Evolutionary conservation across 2,329 filamentous ascomycete species (phyloP).

Genomic region (Aureobasidium sp.): DNA sequence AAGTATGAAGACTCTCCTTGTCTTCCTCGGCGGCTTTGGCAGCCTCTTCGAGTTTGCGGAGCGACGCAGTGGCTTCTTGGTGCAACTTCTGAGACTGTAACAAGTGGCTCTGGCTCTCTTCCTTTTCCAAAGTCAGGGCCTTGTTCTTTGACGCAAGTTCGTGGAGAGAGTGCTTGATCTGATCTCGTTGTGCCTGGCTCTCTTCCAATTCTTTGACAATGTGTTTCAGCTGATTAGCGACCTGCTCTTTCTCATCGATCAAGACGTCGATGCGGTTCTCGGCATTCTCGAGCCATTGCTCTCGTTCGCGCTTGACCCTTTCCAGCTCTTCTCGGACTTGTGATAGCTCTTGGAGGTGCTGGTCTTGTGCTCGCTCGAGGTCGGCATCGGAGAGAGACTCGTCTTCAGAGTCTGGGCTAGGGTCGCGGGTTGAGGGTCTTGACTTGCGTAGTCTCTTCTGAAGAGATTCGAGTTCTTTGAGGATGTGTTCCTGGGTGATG

Average conservation of each 20-base stretch:
- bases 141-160: constrained; percentile 6
- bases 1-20: not conserved
- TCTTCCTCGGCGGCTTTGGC: not conserved
- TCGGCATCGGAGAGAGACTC: constrained; percentile 15
- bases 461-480: constrained; percentile 19
- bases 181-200: constrained; percentile 20
- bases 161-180: constrained; percentile 15
- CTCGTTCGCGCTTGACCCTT: constrained; percentile 25
- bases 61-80: not conserved
- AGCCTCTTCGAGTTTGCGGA: constrained; percentile 2
- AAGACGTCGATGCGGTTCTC: constrained; percentile 29
- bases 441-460: constrained; percentile 16
- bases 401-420: constrained; percentile 13
- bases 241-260: constrained; percentile 26
- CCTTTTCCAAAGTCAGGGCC: constrained; percentile 5
- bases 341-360: constrained; percentile 16
- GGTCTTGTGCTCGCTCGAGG: constrained; percentile 9
- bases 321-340: constrained; percentile 16
- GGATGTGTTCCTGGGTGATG: constrained; percentile 18
- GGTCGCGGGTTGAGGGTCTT: not conserved
- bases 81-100: constrained; percentile 5
- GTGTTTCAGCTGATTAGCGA: constrained; percentile 20
- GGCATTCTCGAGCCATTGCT: constrained; percentile 30
- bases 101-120: not conserved
- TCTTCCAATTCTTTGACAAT: constrained; percentile 17